phyloP scores from a whole-genome alignment of 2,329 filamentous ascomycete genomes.

The Corynespora cassiicola region DNA sequence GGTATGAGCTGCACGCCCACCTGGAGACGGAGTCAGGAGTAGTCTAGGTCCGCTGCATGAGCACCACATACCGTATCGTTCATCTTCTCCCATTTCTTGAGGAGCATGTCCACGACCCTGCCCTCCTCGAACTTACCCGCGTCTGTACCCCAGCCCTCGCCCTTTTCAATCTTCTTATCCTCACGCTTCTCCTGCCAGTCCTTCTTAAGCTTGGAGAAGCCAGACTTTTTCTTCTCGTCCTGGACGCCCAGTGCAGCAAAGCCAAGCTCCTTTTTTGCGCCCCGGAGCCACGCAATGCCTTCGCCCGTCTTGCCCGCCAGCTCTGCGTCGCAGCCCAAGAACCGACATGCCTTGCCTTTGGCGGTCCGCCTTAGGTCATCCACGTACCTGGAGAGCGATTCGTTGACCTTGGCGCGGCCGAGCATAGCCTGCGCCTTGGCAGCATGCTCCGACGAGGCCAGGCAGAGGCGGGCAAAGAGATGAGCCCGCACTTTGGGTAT shows the following conservation, averaged over 20 bases:
- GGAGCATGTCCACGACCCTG: constrained; percentile 83
- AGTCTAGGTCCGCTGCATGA: constrained; percentile 4
- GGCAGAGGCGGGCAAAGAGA: constrained; percentile 84
- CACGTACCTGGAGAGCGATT: constrained; percentile 73
- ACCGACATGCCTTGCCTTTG: constrained; percentile 84
- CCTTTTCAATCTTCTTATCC: constrained; percentile 79
- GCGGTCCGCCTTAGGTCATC: constrained; percentile 77
- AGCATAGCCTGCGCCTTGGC: constrained; percentile 69
- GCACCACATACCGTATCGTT: constrained; percentile 79
- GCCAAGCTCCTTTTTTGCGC: constrained; percentile 77
- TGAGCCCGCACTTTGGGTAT: constrained; percentile 89
- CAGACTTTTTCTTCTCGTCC: constrained; percentile 57
- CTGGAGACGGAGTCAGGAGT: constrained; percentile 51
- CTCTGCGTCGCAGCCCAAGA: constrained; percentile 90
- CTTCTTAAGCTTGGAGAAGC: constrained; percentile 71
- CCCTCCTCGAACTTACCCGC: constrained; percentile 85
- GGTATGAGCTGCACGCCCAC: constrained; percentile 83
- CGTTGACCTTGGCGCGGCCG: constrained; percentile 58
- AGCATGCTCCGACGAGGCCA: constrained; percentile 88
- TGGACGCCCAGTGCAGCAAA: constrained; percentile 53
- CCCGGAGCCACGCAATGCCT: constrained; percentile 85
- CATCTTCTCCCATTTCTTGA: constrained; percentile 87
- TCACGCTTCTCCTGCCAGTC: constrained; percentile 79
- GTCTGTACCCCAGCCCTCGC: constrained; percentile 76
- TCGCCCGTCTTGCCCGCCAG: constrained; percentile 79